phyloP scores from a whole-genome alignment of 2,329 filamentous ascomycete genomes.

The Metarhizium humberi region DNA sequence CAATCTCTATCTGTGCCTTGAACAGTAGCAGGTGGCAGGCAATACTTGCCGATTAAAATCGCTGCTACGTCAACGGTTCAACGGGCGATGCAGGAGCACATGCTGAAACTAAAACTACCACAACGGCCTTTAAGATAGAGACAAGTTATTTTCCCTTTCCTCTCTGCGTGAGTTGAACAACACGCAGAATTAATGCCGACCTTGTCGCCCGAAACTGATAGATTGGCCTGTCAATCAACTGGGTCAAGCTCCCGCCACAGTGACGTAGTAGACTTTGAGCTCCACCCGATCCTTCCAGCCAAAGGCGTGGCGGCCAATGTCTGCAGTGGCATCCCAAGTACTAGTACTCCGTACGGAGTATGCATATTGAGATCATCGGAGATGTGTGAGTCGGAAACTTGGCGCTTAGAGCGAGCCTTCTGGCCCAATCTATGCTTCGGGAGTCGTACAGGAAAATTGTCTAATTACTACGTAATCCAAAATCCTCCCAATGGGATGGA shows the following conservation, averaged over 20 bases:
- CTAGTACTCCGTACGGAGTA: no score
- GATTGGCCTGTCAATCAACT: background rate
- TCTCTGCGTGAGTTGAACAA: no score
- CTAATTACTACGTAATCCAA: no score
- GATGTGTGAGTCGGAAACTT: background rate
- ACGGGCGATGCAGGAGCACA: no score
- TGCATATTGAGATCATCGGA: background rate
- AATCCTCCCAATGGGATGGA: no score
- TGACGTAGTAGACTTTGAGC: slow-evolving; percentile 10
- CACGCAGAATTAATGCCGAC: no score
- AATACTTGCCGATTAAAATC: background rate
- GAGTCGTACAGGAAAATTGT: background rate
- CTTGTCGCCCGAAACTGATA: background rate
- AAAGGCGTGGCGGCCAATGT: background rate
- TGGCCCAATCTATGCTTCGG: background rate
- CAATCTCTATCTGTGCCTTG: background rate
- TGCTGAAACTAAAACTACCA: background rate
- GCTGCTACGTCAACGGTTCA: background rate
- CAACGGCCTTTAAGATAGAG: background rate
- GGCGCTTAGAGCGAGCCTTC: background rate
- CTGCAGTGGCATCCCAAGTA: background rate
- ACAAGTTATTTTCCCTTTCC: no score
- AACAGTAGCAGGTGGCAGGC: background rate
- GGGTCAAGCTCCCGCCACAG: slow-evolving; percentile 11
- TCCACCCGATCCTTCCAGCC: background rate